Evolutionary conservation across 2,329 filamentous ascomycete species (phyloP), one percentile per base, ranked within the genome.

Genomic region (Venturia asperata): DNA sequence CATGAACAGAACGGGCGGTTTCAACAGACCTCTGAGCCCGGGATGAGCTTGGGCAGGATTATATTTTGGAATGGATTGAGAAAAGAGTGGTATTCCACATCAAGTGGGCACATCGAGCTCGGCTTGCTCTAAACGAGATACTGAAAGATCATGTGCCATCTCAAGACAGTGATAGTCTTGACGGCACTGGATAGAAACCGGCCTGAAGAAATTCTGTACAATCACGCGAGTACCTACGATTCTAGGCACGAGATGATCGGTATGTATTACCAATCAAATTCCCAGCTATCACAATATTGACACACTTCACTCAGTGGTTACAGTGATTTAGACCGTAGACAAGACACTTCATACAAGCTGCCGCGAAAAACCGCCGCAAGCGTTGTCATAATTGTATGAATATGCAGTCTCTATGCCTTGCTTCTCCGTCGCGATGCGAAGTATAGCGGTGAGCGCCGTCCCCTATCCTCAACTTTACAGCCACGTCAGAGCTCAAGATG

Each of bases 1-100:
- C 77, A 99, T 99, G 86, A 94, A 94, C 73, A 84, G 90, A 65
- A 81, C 86, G 63, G 90, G 90, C 65, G 90, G 90, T 6, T 94
- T 94, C 80, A 94, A 93, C 74, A 78, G 90, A 70, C 89, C 90
- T 58, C 78, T 92, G 63, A 89, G 87, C 49, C 75, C 75, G 17
- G 65, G 66, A 9, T 65, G 60, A 65, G 60, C 7, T 6, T 5
- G 9, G 15, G 30, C 49, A 58, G 19, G 19, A 37, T 39, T 17
- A 19, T 11, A 37, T 19, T 37, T 11, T 56, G 27, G 13, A 34
- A 37, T 15, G n/a, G 9, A 58, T 58, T n/a, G 17, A 11, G 11
- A 52, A 6, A 27, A 27, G 11, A 15, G 7, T 27, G 11, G 47
- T 21, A 27, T 5, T 11, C 3, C 13, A 21, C 47, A 21, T 11